Conservation (phyloP, 2,329 filamentous ascomycete genomes). For the Colletotrichum ledebouriae region DNA sequence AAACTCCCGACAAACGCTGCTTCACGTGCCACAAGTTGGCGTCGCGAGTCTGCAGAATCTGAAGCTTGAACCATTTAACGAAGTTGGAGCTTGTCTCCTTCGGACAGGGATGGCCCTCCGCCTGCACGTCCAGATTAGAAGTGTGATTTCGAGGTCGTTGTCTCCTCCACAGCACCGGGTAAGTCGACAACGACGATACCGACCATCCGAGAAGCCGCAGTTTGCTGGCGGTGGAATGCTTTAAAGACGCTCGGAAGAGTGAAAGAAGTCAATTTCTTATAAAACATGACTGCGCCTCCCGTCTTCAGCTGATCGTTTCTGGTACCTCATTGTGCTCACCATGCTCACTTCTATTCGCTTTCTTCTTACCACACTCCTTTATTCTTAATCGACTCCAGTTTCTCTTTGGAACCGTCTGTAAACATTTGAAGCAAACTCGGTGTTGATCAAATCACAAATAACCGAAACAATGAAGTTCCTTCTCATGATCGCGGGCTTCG, state of each 20-base stretch:
- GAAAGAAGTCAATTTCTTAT: slow-evolving; percentile 5
- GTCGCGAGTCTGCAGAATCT: slow-evolving; percentile 22
- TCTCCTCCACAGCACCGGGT: slow-evolving; percentile 20
- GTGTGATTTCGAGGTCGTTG: slow-evolving; percentile 15
- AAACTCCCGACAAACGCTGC: neutral
- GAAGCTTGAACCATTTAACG: slow-evolving; percentile 21
- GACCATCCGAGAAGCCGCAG: slow-evolving; percentile 17
- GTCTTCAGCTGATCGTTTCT: neutral
- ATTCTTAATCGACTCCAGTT: slow-evolving; percentile 20
- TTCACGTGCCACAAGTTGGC: slow-evolving; percentile 9
- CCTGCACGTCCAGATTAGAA: slow-evolving; percentile 23
- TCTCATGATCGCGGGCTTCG: slow-evolving; percentile 44
- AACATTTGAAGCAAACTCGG: slow-evolving; percentile 19
- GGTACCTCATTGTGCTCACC: slow-evolving; percentile 24
- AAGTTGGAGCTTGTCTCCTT: slow-evolving; percentile 16
- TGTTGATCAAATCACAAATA: slow-evolving; percentile 26
- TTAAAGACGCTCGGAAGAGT: neutral
- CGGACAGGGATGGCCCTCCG: slow-evolving; percentile 16
- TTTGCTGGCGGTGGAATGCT: neutral
- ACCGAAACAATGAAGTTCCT: slow-evolving; percentile 32
- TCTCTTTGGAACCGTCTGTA: slow-evolving; percentile 21
- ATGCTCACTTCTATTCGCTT: slow-evolving; percentile 32
- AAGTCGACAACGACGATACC: slow-evolving; percentile 17
- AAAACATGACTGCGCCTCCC: slow-evolving; percentile 23
- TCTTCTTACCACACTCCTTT: slow-evolving; percentile 27